These are phyloP conservation scores for Pinus tabuliformis DNA, from an alignment of 75 land plant species.

Conservation along the genomic window DNA sequence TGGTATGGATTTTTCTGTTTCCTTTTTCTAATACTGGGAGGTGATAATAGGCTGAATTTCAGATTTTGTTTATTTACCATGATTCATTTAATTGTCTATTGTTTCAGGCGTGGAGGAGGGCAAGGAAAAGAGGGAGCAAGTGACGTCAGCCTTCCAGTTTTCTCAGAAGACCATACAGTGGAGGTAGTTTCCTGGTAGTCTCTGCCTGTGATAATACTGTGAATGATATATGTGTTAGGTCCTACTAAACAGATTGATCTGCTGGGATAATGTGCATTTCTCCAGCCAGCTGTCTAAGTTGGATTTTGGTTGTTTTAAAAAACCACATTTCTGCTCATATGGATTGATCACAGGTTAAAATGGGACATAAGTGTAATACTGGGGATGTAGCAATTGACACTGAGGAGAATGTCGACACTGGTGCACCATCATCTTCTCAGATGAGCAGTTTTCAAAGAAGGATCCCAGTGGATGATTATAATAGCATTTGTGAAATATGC, in stretches of 20 bases:
- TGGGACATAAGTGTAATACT: background rate
- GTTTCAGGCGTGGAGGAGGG: background rate
- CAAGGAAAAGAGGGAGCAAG: background rate
- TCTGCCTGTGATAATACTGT: background rate
- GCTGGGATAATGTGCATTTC: background rate
- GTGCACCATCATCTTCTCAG: background rate
- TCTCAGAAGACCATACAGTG: background rate
- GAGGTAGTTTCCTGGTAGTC: background rate
- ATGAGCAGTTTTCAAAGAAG: background rate
- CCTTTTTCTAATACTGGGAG: background rate
- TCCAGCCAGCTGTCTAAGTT: background rate
- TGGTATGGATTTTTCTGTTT: too few relatives aligned
- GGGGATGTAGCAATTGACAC: background rate
- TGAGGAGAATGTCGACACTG: background rate
- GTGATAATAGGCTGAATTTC: background rate
- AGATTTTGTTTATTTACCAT: background rate
- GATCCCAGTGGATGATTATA: background rate
- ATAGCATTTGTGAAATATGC: constrained; percentile 5
- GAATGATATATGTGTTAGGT: background rate
- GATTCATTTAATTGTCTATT: background rate
- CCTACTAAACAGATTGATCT: background rate
- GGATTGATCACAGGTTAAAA: background rate
- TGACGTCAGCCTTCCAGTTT: background rate
- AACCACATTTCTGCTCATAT: background rate
- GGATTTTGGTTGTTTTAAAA: background rate